Conservation (phyloP, 768 basidiomycete species). For the Phlebiopsis gigantea region DNA sequence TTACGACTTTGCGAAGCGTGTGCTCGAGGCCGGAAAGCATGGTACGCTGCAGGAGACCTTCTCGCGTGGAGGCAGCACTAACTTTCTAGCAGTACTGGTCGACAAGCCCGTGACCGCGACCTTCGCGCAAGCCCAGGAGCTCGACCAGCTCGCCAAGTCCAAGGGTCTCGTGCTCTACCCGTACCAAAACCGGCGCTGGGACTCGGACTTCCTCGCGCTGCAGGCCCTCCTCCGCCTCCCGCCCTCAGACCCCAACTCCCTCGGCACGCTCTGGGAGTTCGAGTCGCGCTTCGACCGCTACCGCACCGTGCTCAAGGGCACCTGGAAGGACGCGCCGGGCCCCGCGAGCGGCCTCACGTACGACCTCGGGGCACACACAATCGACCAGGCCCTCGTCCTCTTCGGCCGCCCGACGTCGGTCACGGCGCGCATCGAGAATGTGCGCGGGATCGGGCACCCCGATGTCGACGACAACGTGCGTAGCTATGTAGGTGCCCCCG, state of each 20-base stretch:
- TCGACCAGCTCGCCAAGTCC: slow-evolving; percentile 51
- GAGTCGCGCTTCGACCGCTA: slow-evolving; percentile 80
- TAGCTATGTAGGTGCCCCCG: not conserved
- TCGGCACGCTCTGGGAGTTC: slow-evolving; percentile 64
- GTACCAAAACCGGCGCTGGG: slow-evolving; percentile 75
- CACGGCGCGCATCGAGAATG: slow-evolving; percentile 66
- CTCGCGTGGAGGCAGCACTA: not conserved
- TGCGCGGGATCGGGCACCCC: slow-evolving; percentile 57
- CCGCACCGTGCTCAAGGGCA: slow-evolving; percentile 55
- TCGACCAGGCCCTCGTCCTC: slow-evolving; percentile 70
- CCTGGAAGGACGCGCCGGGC: slow-evolving; percentile 73
- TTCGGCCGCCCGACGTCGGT: slow-evolving; percentile 71
- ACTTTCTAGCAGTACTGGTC: slow-evolving; percentile 51
- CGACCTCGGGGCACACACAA: slow-evolving; percentile 76
- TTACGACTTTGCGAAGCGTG: slow-evolving; percentile 59
- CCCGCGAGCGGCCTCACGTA: slow-evolving; percentile 64
- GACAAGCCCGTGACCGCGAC: slow-evolving; percentile 76
- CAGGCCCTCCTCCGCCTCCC: slow-evolving; percentile 53
- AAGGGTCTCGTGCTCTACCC: slow-evolving; percentile 63
- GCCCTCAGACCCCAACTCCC: slow-evolving; percentile 41
- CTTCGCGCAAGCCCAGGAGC: slow-evolving; percentile 50
- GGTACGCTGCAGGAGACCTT: slow-evolving; percentile 32
- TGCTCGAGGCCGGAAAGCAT: slow-evolving; percentile 66
- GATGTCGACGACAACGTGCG: slow-evolving; percentile 65
- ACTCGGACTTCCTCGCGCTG: slow-evolving; percentile 71